Evolutionary conservation across 1,139 yeast genomes (phyloP), one percentile per base, ranked within the genome.

Genomic region (Geotrichum bryndzae): DNA sequence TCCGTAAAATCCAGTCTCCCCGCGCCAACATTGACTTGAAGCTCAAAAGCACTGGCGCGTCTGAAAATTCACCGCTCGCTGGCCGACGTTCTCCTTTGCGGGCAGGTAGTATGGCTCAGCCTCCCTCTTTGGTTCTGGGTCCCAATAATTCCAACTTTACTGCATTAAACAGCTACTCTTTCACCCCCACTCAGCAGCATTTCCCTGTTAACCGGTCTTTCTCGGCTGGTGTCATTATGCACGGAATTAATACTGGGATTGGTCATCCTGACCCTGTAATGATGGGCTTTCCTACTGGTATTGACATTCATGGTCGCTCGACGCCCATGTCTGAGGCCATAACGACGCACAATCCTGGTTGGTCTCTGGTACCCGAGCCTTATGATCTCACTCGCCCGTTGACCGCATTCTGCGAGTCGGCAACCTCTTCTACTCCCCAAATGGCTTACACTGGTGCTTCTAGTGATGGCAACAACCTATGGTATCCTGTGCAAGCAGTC

Each of bases 1-100:
- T 74, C 69, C 65, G 76, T 35, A 66, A 57, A 51, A 54, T 62
- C 27, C 52, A 41, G 18, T 53, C 60, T 22, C 61, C 58, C 3
- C 57, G 53, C 23, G 48, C 29, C 29, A 38, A 55, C 31, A 55
- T 38, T 46, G 59, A 53, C 7, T 51, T 57, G 45, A 38, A 56
- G 15, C 51, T 54, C 33, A 54, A 61, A 31, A 45, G 51, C 29
- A 55, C 51, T 35, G 61, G 52, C n/a, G 52, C 50, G 31, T 27
- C 53, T 27, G 58, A 58, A n/a, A 54, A 38, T 7, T 54, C 58
- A 10, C 58, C 61, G 15, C 54, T 59, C 13, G 51, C 60, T 10
- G 60, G 57, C 25, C 59, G 63, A 1, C 58, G 63, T 8, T 41
- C 63, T 4, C 50, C 54, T 25, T 61, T 59, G 6, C 58, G 59